A percentile compares a stretch with the other conserved stretches of the same genome.
phyloP scores from a whole-genome alignment of 306 rosid genomes.

The Morella rubra region DNA sequence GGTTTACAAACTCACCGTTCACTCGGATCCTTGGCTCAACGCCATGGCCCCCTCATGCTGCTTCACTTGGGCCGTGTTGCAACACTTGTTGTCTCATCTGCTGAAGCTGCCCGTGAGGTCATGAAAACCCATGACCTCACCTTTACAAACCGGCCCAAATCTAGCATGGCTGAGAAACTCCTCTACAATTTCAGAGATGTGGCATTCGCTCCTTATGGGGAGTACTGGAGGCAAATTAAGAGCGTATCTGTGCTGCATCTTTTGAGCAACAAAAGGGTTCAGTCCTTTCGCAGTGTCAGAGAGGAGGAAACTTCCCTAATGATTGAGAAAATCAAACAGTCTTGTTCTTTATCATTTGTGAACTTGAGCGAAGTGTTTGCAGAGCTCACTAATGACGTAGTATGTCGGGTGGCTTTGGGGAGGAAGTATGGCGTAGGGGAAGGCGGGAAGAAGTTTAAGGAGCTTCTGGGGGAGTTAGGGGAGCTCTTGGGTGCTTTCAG shows the following conservation, averaged over 20 bases:
- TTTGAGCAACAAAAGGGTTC: conserved; percentile 29
- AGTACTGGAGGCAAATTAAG: conserved; percentile 51
- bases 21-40: conserved; percentile 33
- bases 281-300: conserved; percentile 23
- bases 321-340: conserved; percentile 27
- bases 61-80: conserved; percentile 45
- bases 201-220: conserved; percentile 37
- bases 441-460: conserved; percentile 26
- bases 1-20: conserved; percentile 41
- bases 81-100: conserved; percentile 42
- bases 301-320: conserved; percentile 27
- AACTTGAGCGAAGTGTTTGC: conserved; percentile 41
- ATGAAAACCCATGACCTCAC: conserved; percentile 47
- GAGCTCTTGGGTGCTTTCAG: conserved; percentile 35
- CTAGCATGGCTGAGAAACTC: conserved; percentile 24
- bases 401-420: conserved; percentile 57
- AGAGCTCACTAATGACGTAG: conserved; percentile 30
- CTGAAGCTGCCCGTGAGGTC: conserved; percentile 40
- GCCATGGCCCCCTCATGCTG: conserved; percentile 49
- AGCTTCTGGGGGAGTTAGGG: conserved; percentile 23
- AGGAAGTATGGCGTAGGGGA: conserved; percentile 39
- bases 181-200: conserved; percentile 44
- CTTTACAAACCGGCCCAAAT: conserved; percentile 31
- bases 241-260: conserved; percentile 38
- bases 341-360: conserved; percentile 3